These are phyloP conservation scores for Nitzschia sp. DNA, from an alignment of 108 stramenopile species.

Conservation along the genomic window DNA sequence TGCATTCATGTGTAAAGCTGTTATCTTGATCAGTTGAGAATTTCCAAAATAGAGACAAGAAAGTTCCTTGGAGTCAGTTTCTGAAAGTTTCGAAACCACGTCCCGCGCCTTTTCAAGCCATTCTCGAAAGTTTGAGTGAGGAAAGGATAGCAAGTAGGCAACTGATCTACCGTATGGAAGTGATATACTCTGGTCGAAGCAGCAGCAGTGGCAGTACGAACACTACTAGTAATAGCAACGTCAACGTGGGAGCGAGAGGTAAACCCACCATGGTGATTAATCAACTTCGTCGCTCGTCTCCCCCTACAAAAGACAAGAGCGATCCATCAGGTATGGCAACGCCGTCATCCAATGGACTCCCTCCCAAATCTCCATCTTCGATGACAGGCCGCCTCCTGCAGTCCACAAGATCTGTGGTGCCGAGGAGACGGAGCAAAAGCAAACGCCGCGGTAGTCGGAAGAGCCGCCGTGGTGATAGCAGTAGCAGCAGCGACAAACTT, in stretches of 20 bases:
- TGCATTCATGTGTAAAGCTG: neutral
- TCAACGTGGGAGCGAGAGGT: too few species aligned
- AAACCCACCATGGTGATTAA: neutral
- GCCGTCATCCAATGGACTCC: slow-evolving; percentile 1
- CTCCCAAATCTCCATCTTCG: slow-evolving; percentile 11
- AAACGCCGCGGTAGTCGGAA: neutral
- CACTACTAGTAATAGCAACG: too few species aligned
- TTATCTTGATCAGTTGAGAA: neutral
- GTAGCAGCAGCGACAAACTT: neutral
- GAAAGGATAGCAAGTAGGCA: too few species aligned
- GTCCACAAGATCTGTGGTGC: neutral
- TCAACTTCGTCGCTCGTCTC: neutral
- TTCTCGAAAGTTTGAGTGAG: neutral
- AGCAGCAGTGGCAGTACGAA: too few species aligned
- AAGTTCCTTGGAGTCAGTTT: neutral
- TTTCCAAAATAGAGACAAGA: neutral
- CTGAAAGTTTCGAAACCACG: neutral
- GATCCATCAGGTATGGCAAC: neutral
- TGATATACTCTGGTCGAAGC: too few species aligned
- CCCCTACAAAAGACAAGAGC: neutral
- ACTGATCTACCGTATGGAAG: too few species aligned
- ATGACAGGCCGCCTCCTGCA: neutral
- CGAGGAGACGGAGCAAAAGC: neutral
- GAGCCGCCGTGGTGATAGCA: neutral
- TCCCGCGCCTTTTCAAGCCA: neutral